phyloP scores from a whole-genome alignment of 1,284 basidiomycete species.

The Nidula niveotomentosa region DNA sequence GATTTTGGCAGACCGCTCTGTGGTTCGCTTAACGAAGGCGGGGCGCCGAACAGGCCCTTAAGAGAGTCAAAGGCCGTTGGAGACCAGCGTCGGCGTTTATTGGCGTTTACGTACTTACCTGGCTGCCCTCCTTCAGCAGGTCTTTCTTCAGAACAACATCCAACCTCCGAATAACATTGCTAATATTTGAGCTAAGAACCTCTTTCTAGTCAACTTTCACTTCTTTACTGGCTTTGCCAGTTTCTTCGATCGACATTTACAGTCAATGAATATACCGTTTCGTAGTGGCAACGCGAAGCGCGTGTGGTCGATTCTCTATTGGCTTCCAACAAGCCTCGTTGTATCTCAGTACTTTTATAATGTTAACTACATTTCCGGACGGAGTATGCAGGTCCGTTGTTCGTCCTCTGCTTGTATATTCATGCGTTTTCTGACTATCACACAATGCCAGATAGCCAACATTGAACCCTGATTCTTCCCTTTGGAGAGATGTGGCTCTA shows the following conservation, averaged over 20 bases:
- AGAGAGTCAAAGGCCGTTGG: no score
- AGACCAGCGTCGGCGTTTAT: no score
- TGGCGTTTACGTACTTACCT: no score
- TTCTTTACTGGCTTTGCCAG: no score
- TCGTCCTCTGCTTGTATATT: background rate
- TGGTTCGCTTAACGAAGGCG: no score
- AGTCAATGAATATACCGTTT: background rate
- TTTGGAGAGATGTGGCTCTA: slow-evolving; percentile 59
- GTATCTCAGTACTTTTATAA: slow-evolving; percentile 52
- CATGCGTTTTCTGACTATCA: slow-evolving; percentile 7
- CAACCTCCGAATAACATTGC: no score
- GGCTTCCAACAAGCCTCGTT: slow-evolving; percentile 55
- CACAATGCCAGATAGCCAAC: slow-evolving; percentile 60
- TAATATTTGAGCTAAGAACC: no score
- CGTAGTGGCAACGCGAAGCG: background rate
- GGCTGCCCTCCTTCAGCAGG: no score
- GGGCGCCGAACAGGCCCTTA: no score
- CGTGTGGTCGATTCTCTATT: slow-evolving; percentile 37
- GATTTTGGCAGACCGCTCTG: no score
- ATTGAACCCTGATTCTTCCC: slow-evolving; percentile 69
- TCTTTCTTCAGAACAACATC: no score
- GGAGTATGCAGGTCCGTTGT: slow-evolving; percentile 71
- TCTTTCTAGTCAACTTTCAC: no score
- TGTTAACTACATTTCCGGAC: slow-evolving; percentile 55
- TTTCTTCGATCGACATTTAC: background rate